Percentiles rank a stretch among this genome's conserved stretches.
Evolutionary conservation across 257 asterid species (phyloP).

Genomic region (Nicotiana undulata): DNA sequence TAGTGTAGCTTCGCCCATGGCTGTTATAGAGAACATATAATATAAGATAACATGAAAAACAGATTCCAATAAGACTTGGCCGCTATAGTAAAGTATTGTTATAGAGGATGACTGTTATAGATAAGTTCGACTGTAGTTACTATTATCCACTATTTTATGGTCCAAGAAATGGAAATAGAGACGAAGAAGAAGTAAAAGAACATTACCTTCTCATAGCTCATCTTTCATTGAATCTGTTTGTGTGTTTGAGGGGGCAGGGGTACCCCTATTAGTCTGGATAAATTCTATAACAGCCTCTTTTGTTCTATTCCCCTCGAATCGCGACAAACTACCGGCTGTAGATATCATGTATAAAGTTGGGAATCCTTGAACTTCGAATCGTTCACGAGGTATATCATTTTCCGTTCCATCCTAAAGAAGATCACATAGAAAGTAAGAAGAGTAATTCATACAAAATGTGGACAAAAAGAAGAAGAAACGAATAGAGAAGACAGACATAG

Average conservation of each 20-base stretch:
- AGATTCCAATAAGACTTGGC: too few relatives aligned
- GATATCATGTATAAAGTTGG: constrained; percentile 77
- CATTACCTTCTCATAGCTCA: constrained; percentile 48
- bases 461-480: background rate
- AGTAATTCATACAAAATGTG: background rate
- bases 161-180: background rate
- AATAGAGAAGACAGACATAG: background rate
- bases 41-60: too few relatives aligned
- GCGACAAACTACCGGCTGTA: constrained; percentile 39
- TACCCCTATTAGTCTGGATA: constrained; percentile 41
- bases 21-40: too few relatives aligned
- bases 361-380: constrained; percentile 59
- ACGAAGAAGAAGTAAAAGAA: background rate
- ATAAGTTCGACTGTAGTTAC: too few relatives aligned
- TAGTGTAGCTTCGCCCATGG: too few relatives aligned
- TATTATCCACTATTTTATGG: background rate
- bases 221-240: constrained; percentile 38
- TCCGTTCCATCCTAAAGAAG: constrained; percentile 53
- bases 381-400: constrained; percentile 56
- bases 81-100: too few relatives aligned
- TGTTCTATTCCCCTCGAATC: constrained; percentile 55
- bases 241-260: constrained; percentile 19
- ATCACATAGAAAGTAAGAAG: background rate
- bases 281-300: constrained; percentile 61
- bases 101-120: too few relatives aligned